Percentiles rank a stretch among this genome's conserved stretches.
Evolutionary conservation across 345 rosid genomes (phyloP).

Genomic region (Triadica sebifera): DNA sequence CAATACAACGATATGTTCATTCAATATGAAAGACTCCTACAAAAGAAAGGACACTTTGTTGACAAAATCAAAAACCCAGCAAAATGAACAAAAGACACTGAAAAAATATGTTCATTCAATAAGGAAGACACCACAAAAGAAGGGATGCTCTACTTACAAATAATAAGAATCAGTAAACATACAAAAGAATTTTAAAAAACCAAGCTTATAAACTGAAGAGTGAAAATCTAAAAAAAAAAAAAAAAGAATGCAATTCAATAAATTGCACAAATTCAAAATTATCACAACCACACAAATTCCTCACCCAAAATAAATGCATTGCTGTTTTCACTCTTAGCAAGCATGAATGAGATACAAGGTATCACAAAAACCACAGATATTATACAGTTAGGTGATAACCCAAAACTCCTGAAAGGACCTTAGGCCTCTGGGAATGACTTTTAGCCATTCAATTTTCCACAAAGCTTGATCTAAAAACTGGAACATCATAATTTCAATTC

Average conservation of each 20-base stretch:
- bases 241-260: background rate
- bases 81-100: background rate
- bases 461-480: background rate
- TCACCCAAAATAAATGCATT: background rate
- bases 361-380: background rate
- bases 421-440: background rate
- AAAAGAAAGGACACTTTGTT: slow-evolving; percentile 14
- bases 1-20: slow-evolving; percentile 51
- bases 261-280: background rate
- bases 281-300: background rate
- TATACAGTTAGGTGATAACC: background rate
- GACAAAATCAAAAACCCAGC: background rate
- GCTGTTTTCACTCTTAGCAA: background rate
- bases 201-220: background rate
- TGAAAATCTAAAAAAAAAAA: background rate
- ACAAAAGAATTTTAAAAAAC: background rate
- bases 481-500: background rate
- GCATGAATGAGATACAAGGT: background rate
- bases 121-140: background rate
- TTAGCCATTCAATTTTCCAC: background rate
- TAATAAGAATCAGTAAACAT: background rate
- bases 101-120: slow-evolving; percentile 1
- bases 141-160: background rate
- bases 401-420: background rate
- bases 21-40: slow-evolving; percentile 54